Base-by-base conservation (phyloP, 2,329 filamentous ascomycete genomes). In the Cercospora sesami region DNA sequence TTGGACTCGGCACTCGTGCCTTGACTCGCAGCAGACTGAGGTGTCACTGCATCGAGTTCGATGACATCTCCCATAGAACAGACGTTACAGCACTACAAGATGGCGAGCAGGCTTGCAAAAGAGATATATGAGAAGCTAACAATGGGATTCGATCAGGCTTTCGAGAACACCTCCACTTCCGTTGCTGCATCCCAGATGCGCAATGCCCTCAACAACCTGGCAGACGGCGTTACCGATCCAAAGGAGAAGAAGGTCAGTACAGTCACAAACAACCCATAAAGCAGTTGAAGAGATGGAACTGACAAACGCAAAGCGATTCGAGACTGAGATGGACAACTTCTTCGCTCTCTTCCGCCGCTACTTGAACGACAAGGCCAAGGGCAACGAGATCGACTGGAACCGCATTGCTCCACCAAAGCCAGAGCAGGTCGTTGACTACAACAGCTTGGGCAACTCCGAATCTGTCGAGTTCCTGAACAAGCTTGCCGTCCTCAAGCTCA, bases 241-340 rank as follows among this genome's bases (percentile, higher is more conserved):
- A 84, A 80, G 33, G 85, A 88, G 79, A 89, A 88, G 85, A 94
- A 97, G 91, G 93, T 94, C 84, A 76, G 83, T 61, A 62, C 73
- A 69, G 12, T 12, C 26, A 12, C 18, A 2, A 18, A 14, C 21
- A 3, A 5, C 18, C 9, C 8, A 16, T 8, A 33, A 7, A 9
- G 18, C 51, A 7, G 66, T 18, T 63, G 59, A 68, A 18, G 21
- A 6, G 8, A 26, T 23, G 63, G 12, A 10, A 5, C 68, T 68
- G 61, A 68, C 63, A 16, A n/a, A 60, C 58, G 33, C 28, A 42
- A 65, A 75, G 92, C 89, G 96, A 74, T 98, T 98, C 82, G 94
- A 98, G 85, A 96, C 94, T 4, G 94, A 99, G 84, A 98, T 97
- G 94, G 95, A 99, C 88, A 99, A 99, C 89, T 99, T 99, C 87